Percentiles rank a stretch among this genome's conserved stretches.
Conservation (phyloP, 495 filamentous ascomycete species). For the Daldinia childiae region DNA sequence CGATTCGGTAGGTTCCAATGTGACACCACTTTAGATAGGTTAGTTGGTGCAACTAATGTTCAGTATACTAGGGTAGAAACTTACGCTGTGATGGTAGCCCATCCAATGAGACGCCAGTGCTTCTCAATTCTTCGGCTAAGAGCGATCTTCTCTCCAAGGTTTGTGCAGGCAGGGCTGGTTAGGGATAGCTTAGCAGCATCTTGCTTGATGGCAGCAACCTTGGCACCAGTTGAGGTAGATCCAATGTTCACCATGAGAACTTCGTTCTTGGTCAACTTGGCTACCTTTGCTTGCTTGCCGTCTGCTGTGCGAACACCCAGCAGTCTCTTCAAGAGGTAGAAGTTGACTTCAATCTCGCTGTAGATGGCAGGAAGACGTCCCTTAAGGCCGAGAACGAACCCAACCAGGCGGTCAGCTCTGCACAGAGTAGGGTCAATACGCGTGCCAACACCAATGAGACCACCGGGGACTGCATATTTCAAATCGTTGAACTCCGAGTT, state of each 20-base stretch:
- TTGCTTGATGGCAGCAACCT: constrained; percentile 94
- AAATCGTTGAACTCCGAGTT: constrained; percentile 98
- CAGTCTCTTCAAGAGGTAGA: constrained; percentile 92
- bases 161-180: constrained; percentile 47
- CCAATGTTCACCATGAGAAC: constrained; percentile 99
- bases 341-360: constrained; percentile 97
- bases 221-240: constrained; percentile 92
- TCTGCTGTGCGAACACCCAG: constrained; percentile 97
- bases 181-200: constrained; percentile 88
- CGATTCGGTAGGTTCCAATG: constrained; percentile 51
- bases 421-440: constrained; percentile 96
- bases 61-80: constrained; percentile 24
- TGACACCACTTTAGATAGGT: constrained; percentile 47
- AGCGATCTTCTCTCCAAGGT: constrained; percentile 85
- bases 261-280: constrained; percentile 96
- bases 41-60: constrained; percentile 7
- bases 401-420: constrained; percentile 97
- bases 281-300: constrained; percentile 98
- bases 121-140: constrained; percentile 96
- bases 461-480: constrained; percentile 96
- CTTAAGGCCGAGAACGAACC: constrained; percentile 95
- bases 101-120: constrained; percentile 98
- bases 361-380: constrained; percentile 93
- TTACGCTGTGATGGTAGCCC: constrained; percentile 82
- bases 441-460: constrained; percentile 96